Evolutionary conservation across 2,329 filamentous ascomycete genomes (phyloP).

Genomic region (Dothideomycetidae sp.): DNA sequence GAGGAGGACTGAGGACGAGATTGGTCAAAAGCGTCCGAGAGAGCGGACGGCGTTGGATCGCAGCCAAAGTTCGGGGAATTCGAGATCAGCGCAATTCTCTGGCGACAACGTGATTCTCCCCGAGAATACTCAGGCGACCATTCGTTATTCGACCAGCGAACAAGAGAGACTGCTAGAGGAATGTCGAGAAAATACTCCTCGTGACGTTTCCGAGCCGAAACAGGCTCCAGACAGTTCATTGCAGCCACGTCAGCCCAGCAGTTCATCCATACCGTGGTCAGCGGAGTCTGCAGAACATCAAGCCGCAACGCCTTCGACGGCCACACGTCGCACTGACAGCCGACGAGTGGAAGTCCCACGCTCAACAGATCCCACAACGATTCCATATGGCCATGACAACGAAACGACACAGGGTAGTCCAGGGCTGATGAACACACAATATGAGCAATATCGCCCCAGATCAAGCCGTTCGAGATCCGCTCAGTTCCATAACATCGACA

Average conservation of each 20-base stretch:
- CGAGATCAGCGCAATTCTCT: not conserved
- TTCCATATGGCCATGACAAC: too few species aligned
- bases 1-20: not conserved
- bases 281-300: too few species aligned
- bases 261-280: too few species aligned
- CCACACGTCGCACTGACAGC: too few species aligned
- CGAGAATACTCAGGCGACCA: not conserved
- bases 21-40: not conserved
- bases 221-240: too few species aligned
- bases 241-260: too few species aligned
- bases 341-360: too few species aligned
- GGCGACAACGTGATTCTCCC: conserved; percentile 5
- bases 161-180: not conserved
- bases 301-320: too few species aligned
- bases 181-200: not conserved
- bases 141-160: not conserved
- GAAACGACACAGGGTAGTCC: too few species aligned
- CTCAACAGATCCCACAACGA: too few species aligned
- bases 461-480: conserved; percentile 5
- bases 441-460: not conserved
- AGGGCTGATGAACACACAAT: not conserved
- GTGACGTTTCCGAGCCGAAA: too few species aligned
- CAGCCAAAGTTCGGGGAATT: not conserved
- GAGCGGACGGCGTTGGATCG: not conserved
- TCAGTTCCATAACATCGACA: not conserved